Base-by-base conservation (phyloP, 768 basidiomycete genomes). In the Calocybe indica region DNA sequence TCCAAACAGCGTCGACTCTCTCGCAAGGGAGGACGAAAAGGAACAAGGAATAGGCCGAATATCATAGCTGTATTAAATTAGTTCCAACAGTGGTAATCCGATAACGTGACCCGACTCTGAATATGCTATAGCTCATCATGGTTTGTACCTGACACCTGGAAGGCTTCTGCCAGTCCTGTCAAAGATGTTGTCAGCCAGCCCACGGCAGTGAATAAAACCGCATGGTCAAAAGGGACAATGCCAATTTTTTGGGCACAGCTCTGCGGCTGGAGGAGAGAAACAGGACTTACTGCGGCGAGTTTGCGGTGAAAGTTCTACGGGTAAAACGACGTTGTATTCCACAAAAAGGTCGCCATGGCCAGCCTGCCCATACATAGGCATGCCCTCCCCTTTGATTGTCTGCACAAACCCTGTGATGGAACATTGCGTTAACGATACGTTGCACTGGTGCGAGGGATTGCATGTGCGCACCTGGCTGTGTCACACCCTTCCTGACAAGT, bases 281-380 rank as follows among this genome's bases (percentile, higher is more conserved):
- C 22, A 31, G 12, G 13, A 76, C 92, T 75, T 62, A 97, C 95
- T 89, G 62, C 72, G 76, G 56, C 81, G 81, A 50, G 79, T 79
- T 42, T 84, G 77, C 42, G 78, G 58, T 41, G 83, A 73, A 32
- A 99, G 65, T 46, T 84, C 76, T 42, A 77, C 67, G 3, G 96
- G 96, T 46, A 99, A 67, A 12, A 98, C 84, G 42, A 99, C 90
- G 48, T 80, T 90, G 68, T 95, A 99, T 64, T 97, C 94, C 45
- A 99, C 76, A 57, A 81, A 98, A 40, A 99, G 70, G 62, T 95
- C 85, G 11, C 96, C 96, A 52, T 80, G 73, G n/a, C 66, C 60
- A 7, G 70, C 66, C 49, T 72, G 65, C 48, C 80, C 78, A 58
- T 78, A 84, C 34, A 82, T 61, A 1, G 90, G 87, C 85, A 98